Evolutionary conservation across 2,329 filamentous ascomycete species (phyloP).

Genomic region (Fusarium oligoseptatum): DNA sequence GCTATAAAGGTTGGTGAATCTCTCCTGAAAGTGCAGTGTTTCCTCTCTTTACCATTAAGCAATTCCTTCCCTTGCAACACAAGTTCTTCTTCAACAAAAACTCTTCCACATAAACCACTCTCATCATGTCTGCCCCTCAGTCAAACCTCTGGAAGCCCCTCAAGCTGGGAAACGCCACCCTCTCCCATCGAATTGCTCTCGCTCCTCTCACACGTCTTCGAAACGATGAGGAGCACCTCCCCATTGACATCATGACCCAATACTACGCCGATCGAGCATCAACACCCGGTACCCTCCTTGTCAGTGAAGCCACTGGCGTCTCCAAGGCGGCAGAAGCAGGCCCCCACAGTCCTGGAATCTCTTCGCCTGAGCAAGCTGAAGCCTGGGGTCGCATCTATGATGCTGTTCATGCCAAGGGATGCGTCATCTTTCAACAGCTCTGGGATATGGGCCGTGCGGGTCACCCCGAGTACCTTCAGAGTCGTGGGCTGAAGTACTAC

Average conservation of each 20-base stretch:
- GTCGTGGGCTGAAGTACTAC: conserved; percentile 45
- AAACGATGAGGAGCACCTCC: conserved; percentile 55
- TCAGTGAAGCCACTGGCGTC: conserved; percentile 62
- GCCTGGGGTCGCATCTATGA: conserved; percentile 73
- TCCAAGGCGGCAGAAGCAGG: conserved; percentile 46
- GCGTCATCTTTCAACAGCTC: conserved; percentile 73
- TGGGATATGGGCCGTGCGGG: conserved; percentile 72
- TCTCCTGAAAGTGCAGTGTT: not conserved
- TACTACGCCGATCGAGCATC: conserved; percentile 62
- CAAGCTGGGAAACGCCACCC: conserved; percentile 53
- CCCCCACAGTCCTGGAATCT: conserved; percentile 68
- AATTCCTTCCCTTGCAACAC: not conserved
- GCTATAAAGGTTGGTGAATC: not conserved
- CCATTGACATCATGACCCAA: conserved; percentile 48
- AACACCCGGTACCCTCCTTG: conserved; percentile 58
- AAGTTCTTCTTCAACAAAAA: not conserved
- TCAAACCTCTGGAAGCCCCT: conserved; percentile 53
- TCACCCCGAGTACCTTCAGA: conserved; percentile 28
- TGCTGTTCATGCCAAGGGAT: conserved; percentile 72
- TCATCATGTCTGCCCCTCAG: conserved; percentile 27
- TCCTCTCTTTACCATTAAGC: not conserved
- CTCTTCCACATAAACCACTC: not conserved
- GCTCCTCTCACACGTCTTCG: conserved; percentile 69
- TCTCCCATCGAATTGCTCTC: conserved; percentile 63
- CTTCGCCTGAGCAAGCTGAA: conserved; percentile 66